Base-by-base conservation (phyloP, 1,139 yeast species). In the Sugiyamaella sp. region DNA sequence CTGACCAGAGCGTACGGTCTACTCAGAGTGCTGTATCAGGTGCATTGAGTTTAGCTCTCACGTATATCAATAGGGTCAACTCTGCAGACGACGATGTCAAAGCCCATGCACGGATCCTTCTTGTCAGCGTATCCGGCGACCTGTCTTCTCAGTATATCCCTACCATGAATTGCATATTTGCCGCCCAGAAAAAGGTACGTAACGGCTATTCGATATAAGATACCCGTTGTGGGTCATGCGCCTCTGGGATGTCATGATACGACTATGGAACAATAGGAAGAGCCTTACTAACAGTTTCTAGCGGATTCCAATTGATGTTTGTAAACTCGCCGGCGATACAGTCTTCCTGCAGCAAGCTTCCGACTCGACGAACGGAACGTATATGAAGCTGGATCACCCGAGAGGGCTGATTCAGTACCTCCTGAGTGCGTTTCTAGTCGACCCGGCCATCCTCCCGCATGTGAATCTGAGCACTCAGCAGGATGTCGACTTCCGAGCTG, bases 321-420 rank as follows among this genome's bases (percentile, higher is more conserved):
- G 95, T 57, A 90, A 91, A 66, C 74, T 95, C 46, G 93, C 93
- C 1, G 75, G 76, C 14, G 80, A 84, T 60, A 85, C 96, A 1
- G 87, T 95, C 1, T 91, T 90, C 65, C 71, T 95, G 54, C 99
- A 95, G 66, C 99, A 95, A 68, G 97, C 99, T 0, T 81, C 96
- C 0, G 99, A 95, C 72, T 93, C 97, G 12, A 93, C 99, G 0
- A 82, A 85, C 59, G 99, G 99, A 2, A 84, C 90, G 0, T 95
- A 91, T 66, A 76, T 91, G 60, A 85, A 69, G 38, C 79, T 91
- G 25, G 80, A 79, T n/a, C 81, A 85, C 53, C 88, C 95, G 1
- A 74, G 77, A 48, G 98, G 97, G 0, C 73, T 93, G 44, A 80
- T 91, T 2, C 97, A 91, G 66, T 84, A 84, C 64, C 70, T 85